Base-by-base conservation (phyloP, 2,329 filamentous ascomycete genomes). In the Hyphodiscus sp. region DNA sequence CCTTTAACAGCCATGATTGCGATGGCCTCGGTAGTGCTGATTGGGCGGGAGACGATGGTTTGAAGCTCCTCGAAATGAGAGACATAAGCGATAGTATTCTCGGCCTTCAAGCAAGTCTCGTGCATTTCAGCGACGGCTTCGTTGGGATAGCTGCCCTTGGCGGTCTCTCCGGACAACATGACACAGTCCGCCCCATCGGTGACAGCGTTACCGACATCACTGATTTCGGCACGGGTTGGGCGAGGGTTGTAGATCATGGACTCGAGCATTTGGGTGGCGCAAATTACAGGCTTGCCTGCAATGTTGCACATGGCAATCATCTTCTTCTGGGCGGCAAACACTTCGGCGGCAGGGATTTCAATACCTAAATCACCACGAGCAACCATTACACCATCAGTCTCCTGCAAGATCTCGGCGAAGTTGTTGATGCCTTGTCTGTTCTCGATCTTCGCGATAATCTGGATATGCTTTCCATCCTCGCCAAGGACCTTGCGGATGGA, bases 291-390 rank as follows among this genome's bases (percentile, higher is more conserved):
- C 83, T 99, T 99, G 75, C 94, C 94, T 65, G 91, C 91, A 70
- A 96, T 85, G 81, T 99, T 99, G 85, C 94, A 99, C 86, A 97
- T 97, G 76, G 94, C 91, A 74, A 99, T 99, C 83, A 99, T 91
- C 89, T 99, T 99, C 87, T 99, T 99, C 81, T 99, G 94, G 53
- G 94, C 94, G 65, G 95, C 90, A 75, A 99, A 99, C 63, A 99
- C 94, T 81, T 99, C 94, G 61, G 92, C 90, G 58, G 94, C 92
- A 48, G 94, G 92, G 67, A 99, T 99, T 78, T 99, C 94, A 67
- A 99, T 99, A 79, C 94, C 94, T 61, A 96, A 78, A 70, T 97
- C 94, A 78, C 94, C 94, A 83, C 94, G 92, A 68, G 94, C 94
- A 65, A 99, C 94, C 94, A 99, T 99, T 78, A 99, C 91, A 81